Percentiles rank a stretch among this genome's conserved stretches.
Evolutionary conservation across 2,329 filamentous ascomycete genomes (phyloP).

Genomic region (Leptographium radiaticola): DNA sequence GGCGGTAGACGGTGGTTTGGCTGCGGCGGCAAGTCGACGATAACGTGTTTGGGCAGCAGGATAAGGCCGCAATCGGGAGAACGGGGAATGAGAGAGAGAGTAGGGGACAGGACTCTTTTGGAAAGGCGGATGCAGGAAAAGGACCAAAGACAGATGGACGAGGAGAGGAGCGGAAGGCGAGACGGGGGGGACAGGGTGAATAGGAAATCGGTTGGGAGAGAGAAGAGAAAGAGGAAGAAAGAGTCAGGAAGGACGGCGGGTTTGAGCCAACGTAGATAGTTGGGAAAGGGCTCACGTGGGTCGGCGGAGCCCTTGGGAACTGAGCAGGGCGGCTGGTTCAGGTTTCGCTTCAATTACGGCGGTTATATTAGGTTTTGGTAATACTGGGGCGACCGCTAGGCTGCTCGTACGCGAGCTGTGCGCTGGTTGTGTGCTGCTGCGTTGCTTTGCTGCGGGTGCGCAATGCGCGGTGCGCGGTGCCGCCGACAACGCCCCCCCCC

Average conservation of each 20-base stretch:
- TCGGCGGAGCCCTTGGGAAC: constrained; percentile 1
- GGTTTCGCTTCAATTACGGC: constrained; percentile 2
- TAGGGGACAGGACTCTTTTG: not conserved
- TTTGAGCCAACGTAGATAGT: not conserved
- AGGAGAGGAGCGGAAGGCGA: not conserved
- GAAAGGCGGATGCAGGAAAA: not conserved
- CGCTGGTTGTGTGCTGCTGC: not conserved
- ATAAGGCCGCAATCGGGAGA: not conserved
- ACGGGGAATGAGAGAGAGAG: not conserved
- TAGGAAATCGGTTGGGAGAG: not conserved
- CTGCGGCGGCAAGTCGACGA: not conserved
- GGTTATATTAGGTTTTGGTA: not conserved
- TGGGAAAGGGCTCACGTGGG: constrained; percentile 3
- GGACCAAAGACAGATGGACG: not conserved
- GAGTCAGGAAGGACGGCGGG: not conserved
- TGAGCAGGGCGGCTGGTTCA: not conserved
- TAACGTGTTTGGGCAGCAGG: not conserved
- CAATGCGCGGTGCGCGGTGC: too few species aligned
- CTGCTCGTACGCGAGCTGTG: too few species aligned
- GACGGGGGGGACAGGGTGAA: not conserved
- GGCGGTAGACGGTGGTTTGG: not conserved
- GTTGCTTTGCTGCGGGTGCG: too few species aligned
- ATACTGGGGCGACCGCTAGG: not conserved
- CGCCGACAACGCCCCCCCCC: too few species aligned
- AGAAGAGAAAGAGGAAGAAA: not conserved